Percentiles rank a stretch among this genome's conserved stretches.
These are phyloP conservation scores for Eucalyptus caleyi DNA, from an alignment of 345 rosid species.

Conservation along the genomic window DNA sequence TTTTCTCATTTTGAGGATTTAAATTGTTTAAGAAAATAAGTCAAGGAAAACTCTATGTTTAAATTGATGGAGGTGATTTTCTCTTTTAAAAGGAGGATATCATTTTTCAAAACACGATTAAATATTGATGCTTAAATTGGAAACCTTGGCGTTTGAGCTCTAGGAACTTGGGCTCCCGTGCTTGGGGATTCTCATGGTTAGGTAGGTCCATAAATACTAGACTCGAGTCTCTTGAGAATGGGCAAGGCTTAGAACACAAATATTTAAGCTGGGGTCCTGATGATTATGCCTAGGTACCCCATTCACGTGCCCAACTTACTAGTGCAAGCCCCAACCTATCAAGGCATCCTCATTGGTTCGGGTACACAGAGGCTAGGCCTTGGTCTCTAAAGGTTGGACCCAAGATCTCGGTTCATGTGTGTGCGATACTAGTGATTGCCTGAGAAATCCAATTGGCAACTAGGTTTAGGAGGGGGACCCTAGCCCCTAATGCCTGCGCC, in stretches of 20 bases:
- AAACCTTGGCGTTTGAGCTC: neutral
- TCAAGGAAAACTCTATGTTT: neutral
- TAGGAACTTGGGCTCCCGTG: neutral
- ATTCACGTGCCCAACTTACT: neutral
- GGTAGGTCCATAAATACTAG: neutral
- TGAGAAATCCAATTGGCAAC: neutral
- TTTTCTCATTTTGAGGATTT: neutral
- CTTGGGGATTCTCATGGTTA: neutral
- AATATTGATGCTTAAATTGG: neutral
- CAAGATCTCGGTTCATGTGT: no score
- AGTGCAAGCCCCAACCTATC: neutral
- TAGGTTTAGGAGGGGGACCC: neutral
- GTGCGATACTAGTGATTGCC: neutral
- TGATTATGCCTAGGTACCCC: fast-evolving
- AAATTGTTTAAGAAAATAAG: neutral
- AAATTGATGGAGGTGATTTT: neutral
- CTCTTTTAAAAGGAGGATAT: neutral
- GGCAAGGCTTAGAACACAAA: neutral
- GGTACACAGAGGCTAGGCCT: neutral
- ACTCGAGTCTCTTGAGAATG: neutral
- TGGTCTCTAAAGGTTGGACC: neutral
- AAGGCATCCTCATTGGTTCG: no score
- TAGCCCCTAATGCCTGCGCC: fast-evolving
- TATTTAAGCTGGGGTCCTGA: fast-evolving
- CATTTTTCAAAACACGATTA: neutral